Base-by-base conservation (phyloP, 371 early-diverging fungal species). In the Blakeslea trispora region DNA sequence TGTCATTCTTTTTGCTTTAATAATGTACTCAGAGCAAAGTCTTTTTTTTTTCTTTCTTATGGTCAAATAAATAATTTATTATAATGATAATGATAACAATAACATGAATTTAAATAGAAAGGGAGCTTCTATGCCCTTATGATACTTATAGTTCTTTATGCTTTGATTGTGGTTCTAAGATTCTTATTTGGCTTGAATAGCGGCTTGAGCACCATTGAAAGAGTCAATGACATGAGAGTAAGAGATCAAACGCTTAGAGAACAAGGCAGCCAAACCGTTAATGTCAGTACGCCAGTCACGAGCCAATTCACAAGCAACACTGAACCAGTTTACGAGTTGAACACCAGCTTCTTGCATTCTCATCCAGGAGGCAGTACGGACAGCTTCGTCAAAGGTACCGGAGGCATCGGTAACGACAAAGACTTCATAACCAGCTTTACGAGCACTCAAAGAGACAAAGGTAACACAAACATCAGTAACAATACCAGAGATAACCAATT, bases 401-500 rank as follows among this genome's bases (percentile, higher is more conserved):
- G 61, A 61, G 23, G 61, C 61, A 54, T 61, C 61, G 22, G 61
- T 61, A 40, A 61, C 61, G 21, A 61, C 61, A 48, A 61, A 61
- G 14, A 61, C 61, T 1, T 61, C 61, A 43, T 49, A 61, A 18
- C 61, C 61, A 43, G 61, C 61, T 19, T 44, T 54, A 49, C 54
- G 59, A 55, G 65, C 65, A 53, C 55, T 56, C 19, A 65, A 50
- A 37, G 65, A 52, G 37, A 49, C 55, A 32, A 65, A 60, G 37
- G 61, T 45, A 41, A 65, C 50, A 48, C 65, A 60, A 31, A 61
- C 65, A 56, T 61, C 61, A 31, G 65, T 65, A 18, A 59, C 61
- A 47, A 59, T 61, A 55, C 61, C 65, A 56, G 61, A 54, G 52
- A 65, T 44, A 14, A 61, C 37, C 52, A 65, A 52, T 43, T 61